Base-by-base conservation (phyloP, 345 rosid genomes). In the Populus davidiana region DNA sequence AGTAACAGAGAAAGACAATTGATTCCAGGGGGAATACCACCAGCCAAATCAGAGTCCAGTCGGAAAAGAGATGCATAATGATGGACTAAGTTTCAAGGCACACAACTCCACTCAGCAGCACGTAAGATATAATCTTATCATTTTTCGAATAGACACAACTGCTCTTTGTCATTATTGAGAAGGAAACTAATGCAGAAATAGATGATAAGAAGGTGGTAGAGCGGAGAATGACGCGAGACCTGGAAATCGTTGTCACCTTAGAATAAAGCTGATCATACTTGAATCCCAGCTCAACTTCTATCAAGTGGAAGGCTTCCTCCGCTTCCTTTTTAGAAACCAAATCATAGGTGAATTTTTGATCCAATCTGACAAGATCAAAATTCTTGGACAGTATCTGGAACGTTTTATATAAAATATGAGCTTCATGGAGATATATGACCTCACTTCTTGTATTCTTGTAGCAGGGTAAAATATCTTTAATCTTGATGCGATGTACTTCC, bases 201-300 rank as follows among this genome's bases (percentile, higher is more conserved):
- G 72, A 54, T 1, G 33, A 82, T 1, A 21, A 16, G 29, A 70
- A 66, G 50, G 21, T 70, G 35, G 49, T 50, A 21, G 18, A 47
- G 23, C 75, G 85, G 13, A 79, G 52, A 33, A 75, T 27, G 49
- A 38, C 47, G 14, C 75, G 78, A 1, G 5, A 16, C 29, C 67
- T 18, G 17, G 33, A 36, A 44, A 33, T 62, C n/a, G 29, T 20
- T 17, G 14, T 2, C 4, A 74, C 77, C 79, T 85, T 85, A 1
- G 86, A 80, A 64, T 72, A 82, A 25, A 87, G 74, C 16, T 67
- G 66, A 72, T 87, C 90, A 43, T 78, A 87, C 80, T 83, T 66
- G 67, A 83, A 77, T 6, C 83, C 77, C 2, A 83, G 86, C 82
- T 85, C 88, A 38, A 62, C 52, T 33, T 80, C 84, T n/a, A 76